Percentiles rank a stretch among this genome's conserved stretches.
These are phyloP conservation scores for Arachnopeziza araneosa DNA, from an alignment of 2,329 filamentous ascomycete species.

Conservation along the genomic window DNA sequence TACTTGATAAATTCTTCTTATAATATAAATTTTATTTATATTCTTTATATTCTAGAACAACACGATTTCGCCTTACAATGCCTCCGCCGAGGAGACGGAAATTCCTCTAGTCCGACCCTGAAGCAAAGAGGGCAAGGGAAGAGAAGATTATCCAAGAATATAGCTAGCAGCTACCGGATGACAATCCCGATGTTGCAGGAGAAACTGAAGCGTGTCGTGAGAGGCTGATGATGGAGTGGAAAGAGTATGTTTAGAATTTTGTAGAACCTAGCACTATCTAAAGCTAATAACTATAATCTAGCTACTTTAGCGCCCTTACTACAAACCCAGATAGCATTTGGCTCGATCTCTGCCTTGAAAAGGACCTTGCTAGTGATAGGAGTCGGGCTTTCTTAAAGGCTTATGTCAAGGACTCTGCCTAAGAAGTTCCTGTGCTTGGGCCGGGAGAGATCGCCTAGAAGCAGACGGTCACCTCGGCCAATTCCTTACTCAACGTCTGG, in stretches of 20 bases:
- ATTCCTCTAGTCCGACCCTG: not conserved
- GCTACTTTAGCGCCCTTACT: not conserved
- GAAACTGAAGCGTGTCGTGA: not conserved
- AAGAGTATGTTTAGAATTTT: not conserved
- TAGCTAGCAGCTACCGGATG: not conserved
- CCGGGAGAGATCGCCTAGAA: no score
- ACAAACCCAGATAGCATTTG: not conserved
- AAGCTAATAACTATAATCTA: not conserved
- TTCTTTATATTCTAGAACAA: no score
- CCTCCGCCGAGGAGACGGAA: not conserved
- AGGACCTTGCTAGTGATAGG: not conserved
- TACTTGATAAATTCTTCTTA: not conserved
- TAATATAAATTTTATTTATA: not conserved
- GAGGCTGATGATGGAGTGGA: not conserved
- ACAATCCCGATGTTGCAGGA: not conserved
- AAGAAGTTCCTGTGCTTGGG: not conserved
- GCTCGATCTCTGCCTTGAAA: not conserved
- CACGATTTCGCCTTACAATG: no score
- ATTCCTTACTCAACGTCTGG: no score
- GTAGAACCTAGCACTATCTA: not conserved
- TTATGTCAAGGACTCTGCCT: not conserved
- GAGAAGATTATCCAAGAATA: not conserved
- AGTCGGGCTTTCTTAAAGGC: not conserved
- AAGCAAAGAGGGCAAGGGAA: not conserved
- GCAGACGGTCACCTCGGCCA: no score